Percentiles rank a stretch among this genome's conserved stretches.
These are phyloP conservation scores for Hanseniaspora guilliermondii DNA, from an alignment of 805 yeast species.

Conservation along the genomic window DNA sequence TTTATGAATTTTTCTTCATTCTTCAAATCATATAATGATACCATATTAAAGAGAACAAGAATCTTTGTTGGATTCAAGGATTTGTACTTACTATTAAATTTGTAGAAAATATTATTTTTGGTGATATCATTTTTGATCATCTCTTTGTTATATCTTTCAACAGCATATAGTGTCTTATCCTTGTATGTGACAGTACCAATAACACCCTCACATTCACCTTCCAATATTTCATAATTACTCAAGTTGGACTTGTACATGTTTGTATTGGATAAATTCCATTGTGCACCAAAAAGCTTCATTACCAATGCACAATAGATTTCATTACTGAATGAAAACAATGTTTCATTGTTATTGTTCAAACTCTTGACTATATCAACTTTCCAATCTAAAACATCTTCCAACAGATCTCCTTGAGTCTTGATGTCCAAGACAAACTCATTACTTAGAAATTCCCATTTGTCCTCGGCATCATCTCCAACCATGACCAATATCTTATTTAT, in stretches of 20 bases:
- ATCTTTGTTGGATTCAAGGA: constrained; percentile 32
- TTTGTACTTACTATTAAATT: not conserved
- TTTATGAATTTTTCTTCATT: constrained; percentile 38
- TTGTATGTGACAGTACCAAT: not conserved
- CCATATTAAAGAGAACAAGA: constrained; percentile 51
- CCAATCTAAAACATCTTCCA: constrained; percentile 8
- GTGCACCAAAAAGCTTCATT: not conserved
- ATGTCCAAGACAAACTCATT: constrained; percentile 4
- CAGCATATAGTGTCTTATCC: not conserved
- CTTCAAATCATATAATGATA: constrained; percentile 51
- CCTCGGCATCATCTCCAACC: not conserved
- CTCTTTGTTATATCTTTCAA: not conserved
- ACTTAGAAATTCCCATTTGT: not conserved
- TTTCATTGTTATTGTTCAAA: not conserved
- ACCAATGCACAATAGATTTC: constrained; percentile 2
- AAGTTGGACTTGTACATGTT: not conserved
- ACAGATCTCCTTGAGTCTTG: not conserved
- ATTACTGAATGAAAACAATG: not conserved
- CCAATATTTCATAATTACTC: not conserved
- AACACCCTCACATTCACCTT: not conserved
- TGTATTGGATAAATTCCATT: not conserved
- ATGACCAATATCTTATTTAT: constrained; percentile 3
- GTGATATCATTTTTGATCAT: not conserved
- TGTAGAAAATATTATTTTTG: constrained; percentile 1
- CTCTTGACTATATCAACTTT: not conserved